Base-by-base conservation (phyloP, 495 filamentous ascomycete species). In the Aspergillus baeticus region DNA sequence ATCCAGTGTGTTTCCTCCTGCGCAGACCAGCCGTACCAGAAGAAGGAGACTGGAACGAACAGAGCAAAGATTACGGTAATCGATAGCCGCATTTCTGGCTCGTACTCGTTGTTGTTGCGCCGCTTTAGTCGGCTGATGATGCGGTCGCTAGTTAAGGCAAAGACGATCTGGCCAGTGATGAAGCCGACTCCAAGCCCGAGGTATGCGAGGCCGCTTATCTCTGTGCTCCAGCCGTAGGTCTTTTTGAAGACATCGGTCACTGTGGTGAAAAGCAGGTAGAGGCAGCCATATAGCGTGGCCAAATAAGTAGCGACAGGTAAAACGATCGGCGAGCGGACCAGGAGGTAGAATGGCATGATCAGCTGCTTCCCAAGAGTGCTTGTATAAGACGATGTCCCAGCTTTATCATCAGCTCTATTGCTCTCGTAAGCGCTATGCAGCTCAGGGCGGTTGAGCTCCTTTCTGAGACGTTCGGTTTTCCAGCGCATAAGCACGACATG, bases 231-330 rank as follows among this genome's bases (percentile, higher is more conserved):
- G 14, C 76, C 73, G 57, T 88, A 87, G 1, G 72, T 66, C n/a
- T 67, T 57, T 39, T 84, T 73, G 62, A 86, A 91, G 14, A 90
- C 84, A 6, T 71, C 59, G 3, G 86, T 79, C 59, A 87, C 83
- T 1, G 86, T 87, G 4, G 84, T 85, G 67, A 91, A 87, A 17
- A 90, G 71, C n/a, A 90, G 77, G 65, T 90, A 90, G 0, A 90
- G 69, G 39, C 82, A 85, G 6, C 84, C 86, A 65, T 88, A 90
- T 10, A 84, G 70, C 33, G 88, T 76, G 14, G 84, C 84, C 46
- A 84, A 75, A 65, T 81, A 86, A 6, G 83, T 63, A 0, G 82
- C 74, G 38, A 89, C 72, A 6, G 84, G 66, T 15, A 84, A 74
- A 21, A 90, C 81, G 56, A 90, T 88, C 0, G 87, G 86, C 4